These are phyloP conservation scores for Corchorus olitorius DNA, from an alignment of 345 rosid species.

Conservation along the genomic window DNA sequence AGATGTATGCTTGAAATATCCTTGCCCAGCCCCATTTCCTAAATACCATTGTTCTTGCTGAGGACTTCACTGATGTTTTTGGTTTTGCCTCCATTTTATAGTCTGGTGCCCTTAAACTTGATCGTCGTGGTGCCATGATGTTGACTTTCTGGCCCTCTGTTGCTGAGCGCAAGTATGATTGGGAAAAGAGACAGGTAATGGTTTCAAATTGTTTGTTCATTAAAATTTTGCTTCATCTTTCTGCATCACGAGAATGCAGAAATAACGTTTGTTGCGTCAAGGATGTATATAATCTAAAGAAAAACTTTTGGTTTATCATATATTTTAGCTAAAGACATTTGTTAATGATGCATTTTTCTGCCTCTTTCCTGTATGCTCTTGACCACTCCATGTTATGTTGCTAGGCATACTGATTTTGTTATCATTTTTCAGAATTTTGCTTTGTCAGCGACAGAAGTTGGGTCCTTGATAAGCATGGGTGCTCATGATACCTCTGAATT, in stretches of 20 bases:
- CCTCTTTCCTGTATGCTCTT: too few relatives aligned
- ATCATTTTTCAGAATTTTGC: constrained; percentile 66
- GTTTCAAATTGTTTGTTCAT: constrained; percentile 1
- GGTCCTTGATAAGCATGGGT: constrained; percentile 81
- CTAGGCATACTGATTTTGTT: not conserved
- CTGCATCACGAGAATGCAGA: not conserved
- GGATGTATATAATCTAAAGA: too few relatives aligned
- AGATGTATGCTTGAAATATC: constrained; percentile 41
- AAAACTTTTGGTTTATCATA: not conserved
- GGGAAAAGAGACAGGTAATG: constrained; percentile 74
- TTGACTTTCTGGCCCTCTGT: constrained; percentile 77
- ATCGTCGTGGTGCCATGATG: constrained; percentile 72
- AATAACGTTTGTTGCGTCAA: too few relatives aligned
- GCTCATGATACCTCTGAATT: constrained; percentile 71
- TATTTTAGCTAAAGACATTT: not conserved
- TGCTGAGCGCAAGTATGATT: constrained; percentile 90
- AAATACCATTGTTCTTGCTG: not conserved
- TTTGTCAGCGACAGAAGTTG: constrained; percentile 86
- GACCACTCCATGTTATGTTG: not conserved
- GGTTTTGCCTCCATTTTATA: constrained; percentile 22
- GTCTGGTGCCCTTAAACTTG: constrained; percentile 63
- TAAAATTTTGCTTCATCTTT: not conserved
- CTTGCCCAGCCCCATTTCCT: not conserved
- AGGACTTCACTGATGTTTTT: not conserved
- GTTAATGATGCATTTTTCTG: not conserved